phyloP scores from a whole-genome alignment of 371 early-diverging fungal genomes.

The Rhizopus delemar region DNA sequence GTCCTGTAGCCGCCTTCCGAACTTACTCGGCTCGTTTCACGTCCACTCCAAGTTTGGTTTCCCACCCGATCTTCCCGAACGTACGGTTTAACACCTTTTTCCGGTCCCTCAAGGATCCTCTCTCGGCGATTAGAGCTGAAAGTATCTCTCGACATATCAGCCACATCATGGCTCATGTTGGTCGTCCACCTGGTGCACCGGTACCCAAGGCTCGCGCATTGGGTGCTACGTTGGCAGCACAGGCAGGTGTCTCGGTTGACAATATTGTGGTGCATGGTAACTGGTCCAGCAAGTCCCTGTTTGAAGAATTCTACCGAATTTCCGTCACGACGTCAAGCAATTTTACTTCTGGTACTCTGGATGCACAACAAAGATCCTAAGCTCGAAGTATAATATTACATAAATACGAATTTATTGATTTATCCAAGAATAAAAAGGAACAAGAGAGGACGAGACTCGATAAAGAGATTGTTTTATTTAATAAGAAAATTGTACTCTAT shows the following conservation, averaged over 20 bases:
- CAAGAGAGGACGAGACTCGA: too few species aligned
- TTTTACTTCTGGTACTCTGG: background rate
- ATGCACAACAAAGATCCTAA: background rate
- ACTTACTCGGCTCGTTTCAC: too few species aligned
- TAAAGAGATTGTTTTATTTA: too few species aligned
- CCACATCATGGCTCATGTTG: background rate
- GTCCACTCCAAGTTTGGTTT: too few species aligned
- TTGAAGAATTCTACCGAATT: constrained; percentile 2
- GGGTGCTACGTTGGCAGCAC: constrained; percentile 2
- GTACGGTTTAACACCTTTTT: constrained; percentile 16
- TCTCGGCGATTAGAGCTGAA: background rate
- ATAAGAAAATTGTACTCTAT: too few species aligned
- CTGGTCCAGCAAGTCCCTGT: constrained; percentile 1
- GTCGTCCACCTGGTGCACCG: constrained; percentile 1
- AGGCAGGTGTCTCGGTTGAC: constrained; percentile 34
- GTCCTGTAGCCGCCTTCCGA: too few species aligned
- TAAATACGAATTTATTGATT: too few species aligned
- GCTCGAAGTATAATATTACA: constrained; percentile 6
- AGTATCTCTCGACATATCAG: constrained; percentile 9
- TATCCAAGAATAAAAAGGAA: too few species aligned
- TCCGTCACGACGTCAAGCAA: background rate
- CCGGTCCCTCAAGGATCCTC: constrained; percentile 7
- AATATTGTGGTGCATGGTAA: constrained; percentile 18
- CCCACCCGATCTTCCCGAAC: constrained; percentile 15
- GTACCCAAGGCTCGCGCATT: constrained; percentile 11